phyloP scores from a whole-genome alignment of 2,329 filamentous ascomycete species.

The Mycosphaerella arachidis region DNA sequence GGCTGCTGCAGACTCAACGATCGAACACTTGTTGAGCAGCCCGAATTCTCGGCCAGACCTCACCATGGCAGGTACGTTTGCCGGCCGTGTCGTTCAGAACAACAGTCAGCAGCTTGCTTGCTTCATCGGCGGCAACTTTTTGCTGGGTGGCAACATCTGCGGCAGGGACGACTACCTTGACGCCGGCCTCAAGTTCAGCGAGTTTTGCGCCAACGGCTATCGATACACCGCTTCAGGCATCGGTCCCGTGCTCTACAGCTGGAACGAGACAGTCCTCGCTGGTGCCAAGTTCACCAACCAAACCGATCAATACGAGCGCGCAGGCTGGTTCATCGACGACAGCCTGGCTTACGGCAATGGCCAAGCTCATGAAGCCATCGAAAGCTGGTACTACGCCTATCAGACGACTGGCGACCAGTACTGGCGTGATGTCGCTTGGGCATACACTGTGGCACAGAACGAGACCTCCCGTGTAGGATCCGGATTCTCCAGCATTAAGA shows the following conservation, averaged over 20 bases:
- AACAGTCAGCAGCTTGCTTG: constrained; percentile 59
- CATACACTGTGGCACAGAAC: constrained; percentile 16
- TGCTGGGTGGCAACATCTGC: constrained; percentile 74
- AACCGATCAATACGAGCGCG: constrained; percentile 57
- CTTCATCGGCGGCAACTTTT: constrained; percentile 81
- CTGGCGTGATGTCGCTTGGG: constrained; percentile 15
- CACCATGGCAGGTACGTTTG: constrained; percentile 40
- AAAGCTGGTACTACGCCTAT: constrained; percentile 18
- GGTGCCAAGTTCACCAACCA: constrained; percentile 28
- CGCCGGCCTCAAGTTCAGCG: constrained; percentile 68
- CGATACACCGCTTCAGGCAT: constrained; percentile 63
- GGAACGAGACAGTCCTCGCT: constrained; percentile 36
- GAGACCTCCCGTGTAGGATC: constrained; percentile 12
- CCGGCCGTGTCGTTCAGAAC: constrained; percentile 39
- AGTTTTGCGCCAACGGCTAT: constrained; percentile 75
- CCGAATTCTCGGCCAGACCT: constrained; percentile 63
- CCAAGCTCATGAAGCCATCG: constrained; percentile 48
- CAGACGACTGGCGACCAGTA: constrained; percentile 16
- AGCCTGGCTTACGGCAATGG: constrained; percentile 21
- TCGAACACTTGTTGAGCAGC: constrained; percentile 63
- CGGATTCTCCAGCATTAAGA: constrained; percentile 16
- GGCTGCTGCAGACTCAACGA: constrained; percentile 69
- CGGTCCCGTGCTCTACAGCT: constrained; percentile 61
- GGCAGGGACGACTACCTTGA: constrained; percentile 62
- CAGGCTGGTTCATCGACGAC: constrained; percentile 60